Evolutionary conservation across 768 basidiomycete genomes (phyloP), one percentile per base, ranked within the genome.

Genomic region (Phanerodontia chrysosporium): DNA sequence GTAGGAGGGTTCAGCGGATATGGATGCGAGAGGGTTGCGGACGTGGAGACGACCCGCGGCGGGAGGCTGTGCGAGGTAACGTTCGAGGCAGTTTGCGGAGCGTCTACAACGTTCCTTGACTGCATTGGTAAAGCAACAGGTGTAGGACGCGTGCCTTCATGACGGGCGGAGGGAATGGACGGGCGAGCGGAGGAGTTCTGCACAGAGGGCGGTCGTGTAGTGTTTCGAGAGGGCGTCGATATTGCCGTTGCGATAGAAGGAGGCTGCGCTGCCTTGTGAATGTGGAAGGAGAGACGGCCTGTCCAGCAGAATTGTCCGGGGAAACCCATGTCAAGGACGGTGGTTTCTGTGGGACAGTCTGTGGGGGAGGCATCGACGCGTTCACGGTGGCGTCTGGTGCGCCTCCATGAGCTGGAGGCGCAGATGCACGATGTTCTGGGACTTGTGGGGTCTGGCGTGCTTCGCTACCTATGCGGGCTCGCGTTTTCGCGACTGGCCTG

Each of bases 401-500:
- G 13, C 12, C 18, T 25, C 52, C 25, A 6, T n/a, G n/a, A 39
- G 22, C 21, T 57, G 29, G 22, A 25, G 42, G 48, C 21, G 49
- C 58, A 36, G 59, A 55, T 21, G 51, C 29, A 10, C 53, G 57
- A 35, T 62, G 30, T 18, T 69, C 68, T 10, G 66, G 67, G 14
- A 62, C 58, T 5, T 55, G 62, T n/a, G 72, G 70, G 1, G 61
- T 51, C 52, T 68, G 64, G n/a, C 63, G 63, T 28, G 62, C 57
- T 45, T 70, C 64, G 45, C 60, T 58, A 16, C 62, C 62, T 13
- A 57, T 51, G 27, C 85, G 83, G 14, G 78, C 65, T 49, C 86
- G 77, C 9, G 81, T 72, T 67, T 84, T 86, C 14, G 74, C 76
- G 3, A 87, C 77, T n/a, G 89, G 89, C 66, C 80, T 81, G 64